Percentiles rank a stretch among this genome's conserved stretches.
Evolutionary conservation across 2,329 filamentous ascomycete genomes (phyloP).

Genomic region (Hypomyces perniciosus): DNA sequence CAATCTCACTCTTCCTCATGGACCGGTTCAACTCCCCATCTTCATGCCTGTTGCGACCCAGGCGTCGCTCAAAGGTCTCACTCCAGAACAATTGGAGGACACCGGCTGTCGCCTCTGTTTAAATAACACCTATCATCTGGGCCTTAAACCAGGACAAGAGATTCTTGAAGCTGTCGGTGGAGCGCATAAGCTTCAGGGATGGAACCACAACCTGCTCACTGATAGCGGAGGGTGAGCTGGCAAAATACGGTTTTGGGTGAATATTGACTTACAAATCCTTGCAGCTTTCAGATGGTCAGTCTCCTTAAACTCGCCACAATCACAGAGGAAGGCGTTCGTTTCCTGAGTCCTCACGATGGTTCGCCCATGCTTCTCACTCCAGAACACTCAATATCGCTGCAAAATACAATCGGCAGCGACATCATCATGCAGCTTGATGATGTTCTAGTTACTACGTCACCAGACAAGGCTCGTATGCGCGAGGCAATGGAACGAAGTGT

Average conservation of each 20-base stretch:
- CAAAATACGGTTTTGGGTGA: neutral
- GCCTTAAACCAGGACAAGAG: slow-evolving; percentile 87
- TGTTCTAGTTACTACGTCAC: slow-evolving; percentile 92
- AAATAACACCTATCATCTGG: slow-evolving; percentile 97
- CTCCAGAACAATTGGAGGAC: slow-evolving; percentile 83
- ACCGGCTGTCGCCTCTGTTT: slow-evolving; percentile 86
- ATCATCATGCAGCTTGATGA: slow-evolving; percentile 99
- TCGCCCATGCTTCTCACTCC: slow-evolving; percentile 94
- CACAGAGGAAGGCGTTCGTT: slow-evolving; percentile 91
- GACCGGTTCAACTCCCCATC: slow-evolving; percentile 79
- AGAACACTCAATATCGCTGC: slow-evolving; percentile 91
- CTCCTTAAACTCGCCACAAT: slow-evolving; percentile 87
- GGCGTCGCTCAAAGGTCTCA: slow-evolving; percentile 89
- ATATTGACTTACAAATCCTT: slow-evolving; percentile 9
- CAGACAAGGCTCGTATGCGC: slow-evolving; percentile 78
- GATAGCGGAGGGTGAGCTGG: slow-evolving; percentile 60
- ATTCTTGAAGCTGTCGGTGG: slow-evolving; percentile 83
- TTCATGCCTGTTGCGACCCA: slow-evolving; percentile 99
- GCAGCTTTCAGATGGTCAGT: slow-evolving; percentile 97
- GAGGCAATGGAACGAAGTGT: slow-evolving; percentile 94
- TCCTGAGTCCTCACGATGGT: slow-evolving; percentile 93
- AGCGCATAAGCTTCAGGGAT: slow-evolving; percentile 90
- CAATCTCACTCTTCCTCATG: slow-evolving; percentile 82
- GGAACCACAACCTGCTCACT: slow-evolving; percentile 92
- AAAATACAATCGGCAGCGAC: slow-evolving; percentile 96